Evolutionary conservation across 2,329 filamentous ascomycete genomes (phyloP), one percentile per base, ranked within the genome.

Genomic region (Parasarocladium wereldwijsianum): DNA sequence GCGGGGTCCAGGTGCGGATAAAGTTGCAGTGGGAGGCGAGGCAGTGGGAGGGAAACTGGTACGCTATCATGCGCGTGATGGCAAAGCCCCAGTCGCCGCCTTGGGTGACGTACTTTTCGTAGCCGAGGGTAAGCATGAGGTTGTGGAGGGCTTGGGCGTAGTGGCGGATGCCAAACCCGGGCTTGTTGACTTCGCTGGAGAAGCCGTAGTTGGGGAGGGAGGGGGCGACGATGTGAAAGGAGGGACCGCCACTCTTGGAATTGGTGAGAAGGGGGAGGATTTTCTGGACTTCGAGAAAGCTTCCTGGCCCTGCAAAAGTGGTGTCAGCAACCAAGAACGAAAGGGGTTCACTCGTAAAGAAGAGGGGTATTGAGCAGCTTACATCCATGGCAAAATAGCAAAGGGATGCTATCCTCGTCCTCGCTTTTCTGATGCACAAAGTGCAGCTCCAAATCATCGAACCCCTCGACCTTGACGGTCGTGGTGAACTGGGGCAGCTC

Each of bases 351-450:
- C 27, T 28, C n/a, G 6, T 6, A 13, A 24, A 16, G 9, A 14
- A 16, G 20, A 6, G 5, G 27, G 11, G 6, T 20, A 15, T 11
- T 13, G 17, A 17, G 5, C 17, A 13, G 43, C 50, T 41, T 35
- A 57, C 67, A 80, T 10, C 75, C 74, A 43, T 81, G 76, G n/a
- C 62, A 58, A 44, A 82, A 80, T 1, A 82, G 46, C 17, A 82
- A 43, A 0, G 77, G 76, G 24, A 82, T 67, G 2, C 71, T 70
- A 13, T 57, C 55, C 2, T 58, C 39, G 3, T 51, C 55, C 2
- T 50, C 43, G 39, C 64, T 71, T 31, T 49, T 57, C 38, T 75
- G 58, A 43, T 78, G 69, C 5, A 81, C 44, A 40, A 76, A 76
- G 46, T 82, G 76, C 3, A 82, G 57, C 15, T 70, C 57, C 18